Percentiles rank a stretch among this genome's conserved stretches.
Evolutionary conservation across 306 rosid species (phyloP).

Genomic region (Sechiopsis laciniata): DNA sequence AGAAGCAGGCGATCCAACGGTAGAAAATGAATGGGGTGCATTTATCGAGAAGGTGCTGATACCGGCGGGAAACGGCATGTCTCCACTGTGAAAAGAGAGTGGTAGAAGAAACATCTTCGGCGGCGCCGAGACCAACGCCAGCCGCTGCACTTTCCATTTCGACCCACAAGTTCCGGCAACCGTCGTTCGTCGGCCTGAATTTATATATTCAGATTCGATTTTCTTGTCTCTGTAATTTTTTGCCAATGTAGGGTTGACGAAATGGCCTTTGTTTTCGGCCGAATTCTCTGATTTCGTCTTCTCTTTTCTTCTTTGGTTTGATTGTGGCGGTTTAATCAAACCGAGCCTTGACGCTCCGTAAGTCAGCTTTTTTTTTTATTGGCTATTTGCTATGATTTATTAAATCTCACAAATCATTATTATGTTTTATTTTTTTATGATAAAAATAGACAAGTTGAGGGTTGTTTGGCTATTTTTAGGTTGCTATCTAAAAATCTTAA

Average conservation of each 20-base stretch:
- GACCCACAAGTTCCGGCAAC: neutral
- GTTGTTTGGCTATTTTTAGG: too few species aligned
- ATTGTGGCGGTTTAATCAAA: too few species aligned
- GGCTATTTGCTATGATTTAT: too few species aligned
- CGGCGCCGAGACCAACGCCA: constrained; percentile 30
- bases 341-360: too few species aligned
- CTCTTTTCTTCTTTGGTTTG: too few species aligned
- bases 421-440: too few species aligned
- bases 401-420: too few species aligned
- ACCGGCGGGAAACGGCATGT: constrained; percentile 41
- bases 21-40: constrained; percentile 56
- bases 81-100: constrained; percentile 56
- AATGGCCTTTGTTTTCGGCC: too few species aligned
- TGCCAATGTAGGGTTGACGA: neutral
- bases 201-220: neutral
- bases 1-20: constrained; percentile 62
- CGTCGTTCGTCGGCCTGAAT: neutral
- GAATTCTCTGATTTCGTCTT: neutral
- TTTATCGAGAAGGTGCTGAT: constrained; percentile 74
- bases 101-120: constrained; percentile 25
- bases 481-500: too few species aligned
- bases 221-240: neutral
- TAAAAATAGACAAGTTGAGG: too few species aligned
- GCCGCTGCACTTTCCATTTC: constrained; percentile 52
- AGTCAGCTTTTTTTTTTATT: too few species aligned